phyloP scores from a whole-genome alignment of 495 filamentous ascomycete genomes.

The Neurospora sp. region DNA sequence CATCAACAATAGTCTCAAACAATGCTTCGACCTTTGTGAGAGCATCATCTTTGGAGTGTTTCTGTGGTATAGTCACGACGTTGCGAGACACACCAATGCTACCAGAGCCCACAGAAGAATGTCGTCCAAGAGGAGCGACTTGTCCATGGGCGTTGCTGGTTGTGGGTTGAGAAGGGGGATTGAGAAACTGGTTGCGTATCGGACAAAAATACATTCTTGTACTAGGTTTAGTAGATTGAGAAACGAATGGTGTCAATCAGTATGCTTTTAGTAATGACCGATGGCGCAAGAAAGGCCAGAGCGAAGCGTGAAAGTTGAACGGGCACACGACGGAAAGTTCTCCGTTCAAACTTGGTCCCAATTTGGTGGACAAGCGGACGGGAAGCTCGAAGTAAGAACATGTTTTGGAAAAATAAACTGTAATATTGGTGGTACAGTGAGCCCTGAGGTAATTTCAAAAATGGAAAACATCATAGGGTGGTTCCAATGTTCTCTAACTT shows the following conservation, averaged over 20 bases:
- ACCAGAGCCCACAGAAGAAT: not conserved
- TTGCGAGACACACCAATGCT: not conserved
- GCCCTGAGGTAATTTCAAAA: not conserved
- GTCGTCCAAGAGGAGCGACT: not conserved
- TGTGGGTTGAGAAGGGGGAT: not conserved
- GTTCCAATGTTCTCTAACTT: not conserved
- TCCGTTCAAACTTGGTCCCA: not conserved
- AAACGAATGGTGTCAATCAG: not conserved
- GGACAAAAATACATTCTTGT: not conserved
- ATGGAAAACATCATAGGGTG: not conserved
- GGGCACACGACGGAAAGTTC: not conserved
- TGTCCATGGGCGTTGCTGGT: not conserved
- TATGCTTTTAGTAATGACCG: not conserved
- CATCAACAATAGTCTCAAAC: constrained; percentile 40
- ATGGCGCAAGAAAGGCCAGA: not conserved
- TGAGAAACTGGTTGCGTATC: not conserved
- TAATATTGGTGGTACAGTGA: not conserved
- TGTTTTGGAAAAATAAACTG: not conserved
- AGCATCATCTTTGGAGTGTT: constrained; percentile 17
- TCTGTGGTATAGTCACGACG: constrained; percentile 4
- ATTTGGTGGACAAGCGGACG: not conserved
- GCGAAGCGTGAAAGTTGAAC: not conserved
- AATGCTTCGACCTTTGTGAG: constrained; percentile 44
- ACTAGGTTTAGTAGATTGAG: not conserved
- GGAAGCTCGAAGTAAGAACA: not conserved